These are phyloP conservation scores for Pseudocercospora eumusae DNA, from an alignment of 2,329 filamentous ascomycete species.

Conservation along the genomic window DNA sequence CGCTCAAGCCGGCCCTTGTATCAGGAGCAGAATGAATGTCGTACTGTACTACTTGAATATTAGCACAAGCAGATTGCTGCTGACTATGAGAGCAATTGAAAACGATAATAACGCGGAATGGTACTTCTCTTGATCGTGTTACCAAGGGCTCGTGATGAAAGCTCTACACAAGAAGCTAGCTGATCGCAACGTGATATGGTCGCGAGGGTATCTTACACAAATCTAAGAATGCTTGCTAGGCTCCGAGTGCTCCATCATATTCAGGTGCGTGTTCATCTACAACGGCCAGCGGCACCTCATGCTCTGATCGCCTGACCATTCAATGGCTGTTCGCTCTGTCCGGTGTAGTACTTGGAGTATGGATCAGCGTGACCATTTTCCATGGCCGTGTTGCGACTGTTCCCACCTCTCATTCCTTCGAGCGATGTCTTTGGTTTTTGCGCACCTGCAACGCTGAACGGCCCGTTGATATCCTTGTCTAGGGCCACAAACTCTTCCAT, in stretches of 20 bases:
- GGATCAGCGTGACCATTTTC: constrained; percentile 5
- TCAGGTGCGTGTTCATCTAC: constrained; percentile 7
- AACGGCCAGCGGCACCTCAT: background rate
- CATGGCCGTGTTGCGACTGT: background rate
- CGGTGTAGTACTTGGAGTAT: constrained; percentile 2
- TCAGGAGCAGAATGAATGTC: background rate
- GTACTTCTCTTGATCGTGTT: background rate
- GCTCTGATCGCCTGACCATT: constrained; percentile 2
- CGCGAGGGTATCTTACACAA: constrained; percentile 16
- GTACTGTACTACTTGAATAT: background rate
- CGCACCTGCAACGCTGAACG: constrained; percentile 32
- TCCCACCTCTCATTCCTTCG: background rate
- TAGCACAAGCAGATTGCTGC: background rate
- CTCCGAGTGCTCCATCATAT: constrained; percentile 1
- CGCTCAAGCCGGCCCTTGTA: too few relatives aligned
- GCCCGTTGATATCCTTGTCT: constrained; percentile 83
- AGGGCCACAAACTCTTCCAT: constrained; percentile 83
- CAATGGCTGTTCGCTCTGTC: background rate
- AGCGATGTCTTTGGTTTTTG: constrained; percentile 1
- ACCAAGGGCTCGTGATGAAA: background rate
- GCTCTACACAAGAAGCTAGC: constrained; percentile 14
- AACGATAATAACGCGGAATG: background rate
- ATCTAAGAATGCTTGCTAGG: constrained; percentile 5
- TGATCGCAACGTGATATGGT: constrained; percentile 4
- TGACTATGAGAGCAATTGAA: background rate